Conservation (phyloP, 495 filamentous ascomycete species). For the Choiromyces venosus region DNA sequence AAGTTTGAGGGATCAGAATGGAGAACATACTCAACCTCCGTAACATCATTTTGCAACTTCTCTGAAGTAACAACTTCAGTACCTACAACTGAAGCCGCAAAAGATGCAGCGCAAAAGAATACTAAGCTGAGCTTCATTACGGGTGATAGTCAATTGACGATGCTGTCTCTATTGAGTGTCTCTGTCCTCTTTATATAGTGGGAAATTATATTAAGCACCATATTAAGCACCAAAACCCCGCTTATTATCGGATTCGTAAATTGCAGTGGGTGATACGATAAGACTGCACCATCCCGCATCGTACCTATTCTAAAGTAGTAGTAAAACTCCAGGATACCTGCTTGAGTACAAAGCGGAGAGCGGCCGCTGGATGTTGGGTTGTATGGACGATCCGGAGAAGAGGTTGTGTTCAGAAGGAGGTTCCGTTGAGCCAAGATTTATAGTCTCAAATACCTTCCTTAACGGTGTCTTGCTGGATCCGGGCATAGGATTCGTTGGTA, state of each 20-base stretch:
- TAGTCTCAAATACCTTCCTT: slow-evolving; percentile 13
- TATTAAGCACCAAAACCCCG: too few relatives aligned
- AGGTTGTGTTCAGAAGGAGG: slow-evolving; percentile 15
- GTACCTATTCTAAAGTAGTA: background rate
- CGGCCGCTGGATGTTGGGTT: background rate
- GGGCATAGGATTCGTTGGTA: background rate
- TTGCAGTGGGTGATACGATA: background rate
- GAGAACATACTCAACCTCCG: slow-evolving; percentile 18
- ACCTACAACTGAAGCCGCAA: slow-evolving; percentile 10
- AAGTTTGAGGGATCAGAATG: background rate
- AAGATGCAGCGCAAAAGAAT: background rate
- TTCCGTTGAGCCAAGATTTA: slow-evolving; percentile 17
- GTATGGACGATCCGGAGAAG: slow-evolving; percentile 7
- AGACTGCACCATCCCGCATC: background rate
- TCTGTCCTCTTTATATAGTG: background rate
- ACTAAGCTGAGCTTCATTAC: slow-evolving; percentile 12
- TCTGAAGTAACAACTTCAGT: slow-evolving; percentile 21
- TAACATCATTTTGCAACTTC: slow-evolving; percentile 22
- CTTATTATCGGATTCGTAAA: background rate
- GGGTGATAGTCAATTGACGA: background rate
- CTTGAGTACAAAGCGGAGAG: background rate
- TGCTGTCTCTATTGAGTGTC: background rate
- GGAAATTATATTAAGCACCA: background rate
- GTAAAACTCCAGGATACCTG: background rate
- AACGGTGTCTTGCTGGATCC: slow-evolving; percentile 3